Base-by-base conservation (phyloP, 2,329 filamentous ascomycete genomes). In the Anisogramma anomala region DNA sequence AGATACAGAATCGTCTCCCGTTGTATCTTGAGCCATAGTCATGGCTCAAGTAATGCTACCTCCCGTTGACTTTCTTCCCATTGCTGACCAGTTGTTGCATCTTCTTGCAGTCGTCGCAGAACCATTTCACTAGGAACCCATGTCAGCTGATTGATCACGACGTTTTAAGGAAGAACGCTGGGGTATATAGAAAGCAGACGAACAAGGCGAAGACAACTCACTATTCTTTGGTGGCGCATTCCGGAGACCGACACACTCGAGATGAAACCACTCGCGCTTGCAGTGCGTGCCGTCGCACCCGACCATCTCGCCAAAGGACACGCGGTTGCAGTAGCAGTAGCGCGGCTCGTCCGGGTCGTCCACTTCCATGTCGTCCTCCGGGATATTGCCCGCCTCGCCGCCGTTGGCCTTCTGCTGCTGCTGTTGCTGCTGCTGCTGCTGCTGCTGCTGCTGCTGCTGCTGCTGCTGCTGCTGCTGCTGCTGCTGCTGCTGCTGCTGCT, bases 261-360 rank as follows among this genome's bases (percentile, higher is more conserved):
- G 63, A 67, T 88, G 84, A 65, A 88, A 89, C 84, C 84, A 88
- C 60, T 88, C 83, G 47, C 76, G 71, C 50, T 75, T 71, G 60
- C 84, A 88, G 36, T 75, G 73, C 45, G 80, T 73, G 6, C 77
- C 77, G 56, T 88, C 84, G 55, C 83, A 88, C 2, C 80, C 84
- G 32, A 88, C 82, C 84, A 88, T 88, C 61, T 85, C 82, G 15
- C 84, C 83, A 55, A 86, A 88, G 53, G 82, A 86, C 41, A 86
- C 78, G 35, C 79, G 74, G 51, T 86, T 82, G 58, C 84, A 87
- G 61, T 84, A 84, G 59, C 84, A 86, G 58, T 88, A 88, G 11
- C 77, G 69, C 27, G 78, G 80, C 56, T 88, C 83, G 49, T 83
- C 76, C 3, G 72, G 75, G 46, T 82, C 79, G 27, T 70, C 67